A percentile compares a stretch with the other conserved stretches of the same genome.
phyloP scores from a whole-genome alignment of 2,329 filamentous ascomycete genomes.

The Aspergillus hortae region DNA sequence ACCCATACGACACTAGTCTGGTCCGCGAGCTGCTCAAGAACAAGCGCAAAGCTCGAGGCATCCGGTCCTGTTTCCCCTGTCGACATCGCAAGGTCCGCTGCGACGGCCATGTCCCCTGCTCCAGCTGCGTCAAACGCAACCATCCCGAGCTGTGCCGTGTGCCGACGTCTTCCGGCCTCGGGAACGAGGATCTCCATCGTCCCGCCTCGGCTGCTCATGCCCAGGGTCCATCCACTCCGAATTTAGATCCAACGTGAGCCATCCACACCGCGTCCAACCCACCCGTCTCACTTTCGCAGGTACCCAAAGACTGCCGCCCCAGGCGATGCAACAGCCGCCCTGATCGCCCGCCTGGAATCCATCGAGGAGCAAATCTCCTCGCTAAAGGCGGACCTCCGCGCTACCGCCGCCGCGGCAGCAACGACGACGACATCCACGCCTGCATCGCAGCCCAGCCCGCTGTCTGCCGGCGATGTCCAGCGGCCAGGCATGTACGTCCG shows the following conservation, averaged over 20 bases:
- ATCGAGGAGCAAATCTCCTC: conserved; percentile 22
- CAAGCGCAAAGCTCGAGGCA: conserved; percentile 19
- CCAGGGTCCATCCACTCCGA: neutral
- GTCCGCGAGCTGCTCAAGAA: conserved; percentile 20
- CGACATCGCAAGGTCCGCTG: conserved; percentile 22
- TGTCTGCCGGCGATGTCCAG: too few relatives aligned
- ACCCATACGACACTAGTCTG: conserved; percentile 20
- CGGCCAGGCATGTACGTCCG: neutral
- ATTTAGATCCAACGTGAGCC: neutral
- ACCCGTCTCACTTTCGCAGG: too few relatives aligned
- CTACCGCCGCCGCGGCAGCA: neutral
- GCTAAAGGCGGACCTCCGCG: conserved; percentile 17
- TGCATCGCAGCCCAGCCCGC: neutral
- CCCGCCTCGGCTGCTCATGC: too few relatives aligned
- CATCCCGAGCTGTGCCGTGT: conserved; percentile 20
- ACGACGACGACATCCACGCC: neutral
- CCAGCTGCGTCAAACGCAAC: conserved; percentile 15
- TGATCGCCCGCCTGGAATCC: conserved; percentile 11
- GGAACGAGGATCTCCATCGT: neutral
- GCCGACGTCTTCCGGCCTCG: conserved; percentile 7
- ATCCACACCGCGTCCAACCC: too few relatives aligned
- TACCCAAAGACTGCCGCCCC: neutral
- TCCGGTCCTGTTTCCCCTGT: conserved; percentile 24
- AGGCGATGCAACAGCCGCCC: neutral
- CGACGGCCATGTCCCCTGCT: conserved; percentile 15